phyloP scores from a whole-genome alignment of 495 filamentous ascomycete species.

The Melanomma pulvis-pyrius region DNA sequence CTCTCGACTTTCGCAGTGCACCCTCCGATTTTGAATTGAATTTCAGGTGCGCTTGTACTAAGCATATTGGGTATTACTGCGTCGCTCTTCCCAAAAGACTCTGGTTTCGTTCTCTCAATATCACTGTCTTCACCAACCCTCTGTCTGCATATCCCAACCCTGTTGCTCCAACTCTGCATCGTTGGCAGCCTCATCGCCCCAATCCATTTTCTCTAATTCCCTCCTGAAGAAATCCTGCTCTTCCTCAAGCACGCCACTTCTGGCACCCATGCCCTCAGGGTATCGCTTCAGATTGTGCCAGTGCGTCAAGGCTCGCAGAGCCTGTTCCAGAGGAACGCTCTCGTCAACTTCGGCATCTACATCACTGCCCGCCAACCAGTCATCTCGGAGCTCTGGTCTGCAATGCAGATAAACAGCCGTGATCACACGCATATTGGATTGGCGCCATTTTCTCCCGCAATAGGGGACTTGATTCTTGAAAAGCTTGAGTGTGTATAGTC shows the following conservation, averaged over 20 bases:
- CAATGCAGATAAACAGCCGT: conserved; percentile 95
- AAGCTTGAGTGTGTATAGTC: conserved; percentile 93
- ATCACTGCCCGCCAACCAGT: conserved; percentile 90
- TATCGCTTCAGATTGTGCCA: conserved; percentile 89
- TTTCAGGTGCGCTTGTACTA: neutral
- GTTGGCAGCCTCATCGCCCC: conserved; percentile 41
- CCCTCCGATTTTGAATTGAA: neutral
- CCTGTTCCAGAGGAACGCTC: conserved; percentile 86
- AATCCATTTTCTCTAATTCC: conserved; percentile 83
- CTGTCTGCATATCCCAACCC: conserved; percentile 38
- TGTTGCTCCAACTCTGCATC: conserved; percentile 28
- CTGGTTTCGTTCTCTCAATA: neutral
- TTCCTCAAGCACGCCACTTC: conserved; percentile 64
- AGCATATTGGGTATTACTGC: neutral
- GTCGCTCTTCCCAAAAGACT: neutral
- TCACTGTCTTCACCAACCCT: conserved; percentile 33
- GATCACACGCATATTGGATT: conserved; percentile 97
- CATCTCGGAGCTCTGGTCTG: conserved; percentile 86
- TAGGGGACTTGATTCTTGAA: conserved; percentile 99
- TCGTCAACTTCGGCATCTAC: conserved; percentile 93
- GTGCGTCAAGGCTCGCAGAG: conserved; percentile 79
- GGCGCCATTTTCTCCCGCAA: conserved; percentile 96
- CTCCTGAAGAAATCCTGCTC: conserved; percentile 88
- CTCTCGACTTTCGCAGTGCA: too few relatives aligned
- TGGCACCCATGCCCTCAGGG: conserved; percentile 75